Conservation (phyloP, 169 alveolate genomes). For the Gregarina niphandrodes region DNA sequence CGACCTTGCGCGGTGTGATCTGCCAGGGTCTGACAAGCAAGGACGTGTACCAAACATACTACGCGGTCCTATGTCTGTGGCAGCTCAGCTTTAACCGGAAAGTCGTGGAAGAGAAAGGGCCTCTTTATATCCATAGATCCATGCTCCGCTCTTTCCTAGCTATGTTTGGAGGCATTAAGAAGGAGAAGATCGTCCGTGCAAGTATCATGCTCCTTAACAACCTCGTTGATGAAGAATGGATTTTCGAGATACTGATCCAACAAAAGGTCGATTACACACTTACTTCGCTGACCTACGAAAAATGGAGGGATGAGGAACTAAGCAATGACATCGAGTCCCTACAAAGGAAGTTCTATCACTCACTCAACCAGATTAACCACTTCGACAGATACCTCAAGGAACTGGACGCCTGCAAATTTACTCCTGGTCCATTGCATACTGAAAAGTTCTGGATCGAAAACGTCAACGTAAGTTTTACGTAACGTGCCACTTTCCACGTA, state of each 20-base stretch:
- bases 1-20: too few relatives aligned
- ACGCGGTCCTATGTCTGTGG: slow-evolving; percentile 1
- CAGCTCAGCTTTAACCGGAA: slow-evolving; percentile 1
- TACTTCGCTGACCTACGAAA: slow-evolving; percentile 19
- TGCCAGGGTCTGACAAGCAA: too few relatives aligned
- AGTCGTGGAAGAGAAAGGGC: not conserved
- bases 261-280: slow-evolving; percentile 11
- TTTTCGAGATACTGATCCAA: slow-evolving; percentile 15
- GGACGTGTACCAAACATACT: too few relatives aligned
- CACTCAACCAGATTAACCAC: slow-evolving; percentile 5
- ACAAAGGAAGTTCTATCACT: slow-evolving; percentile 14
- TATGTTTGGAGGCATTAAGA: slow-evolving; percentile 8
- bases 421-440: slow-evolving; percentile 17
- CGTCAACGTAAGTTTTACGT: too few relatives aligned
- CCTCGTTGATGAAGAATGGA: slow-evolving; percentile 14
- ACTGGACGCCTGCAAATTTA: slow-evolving; percentile 13
- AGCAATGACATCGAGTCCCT: slow-evolving; percentile 19
- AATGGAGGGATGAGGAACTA: slow-evolving; percentile 23
- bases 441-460: slow-evolving; percentile 27
- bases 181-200: slow-evolving; percentile 20
- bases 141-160: not conserved
- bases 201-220: slow-evolving; percentile 11
- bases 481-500: too few relatives aligned
- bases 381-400: slow-evolving; percentile 22
- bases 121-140: too few relatives aligned